phyloP scores from a whole-genome alignment of 2,329 filamentous ascomycete genomes.

The Phialocephala subalpina region DNA sequence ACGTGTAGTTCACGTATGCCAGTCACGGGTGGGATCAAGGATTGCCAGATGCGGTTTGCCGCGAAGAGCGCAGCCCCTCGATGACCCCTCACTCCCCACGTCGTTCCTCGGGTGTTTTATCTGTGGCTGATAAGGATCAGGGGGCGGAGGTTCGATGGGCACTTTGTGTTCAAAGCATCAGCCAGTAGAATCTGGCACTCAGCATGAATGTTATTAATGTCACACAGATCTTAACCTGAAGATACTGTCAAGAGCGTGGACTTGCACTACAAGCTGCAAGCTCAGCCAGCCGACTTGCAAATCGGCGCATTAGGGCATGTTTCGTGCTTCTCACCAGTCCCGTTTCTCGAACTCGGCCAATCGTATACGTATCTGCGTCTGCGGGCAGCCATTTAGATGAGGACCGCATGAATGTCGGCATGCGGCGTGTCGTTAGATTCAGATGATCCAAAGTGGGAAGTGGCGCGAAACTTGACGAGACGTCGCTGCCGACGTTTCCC shows the following conservation, averaged over 20 bases:
- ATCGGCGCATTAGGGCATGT: slow-evolving; percentile 16
- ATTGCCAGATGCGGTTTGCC: background rate
- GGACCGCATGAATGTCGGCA: slow-evolving; percentile 39
- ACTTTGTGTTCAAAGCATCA: slow-evolving; percentile 10
- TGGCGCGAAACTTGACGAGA: background rate
- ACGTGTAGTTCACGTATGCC: background rate
- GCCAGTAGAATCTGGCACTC: background rate
- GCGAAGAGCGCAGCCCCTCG: background rate
- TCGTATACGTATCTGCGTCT: slow-evolving; percentile 27
- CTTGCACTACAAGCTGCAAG: too few species aligned
- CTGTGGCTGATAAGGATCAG: slow-evolving; percentile 2
- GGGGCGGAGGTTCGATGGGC: background rate
- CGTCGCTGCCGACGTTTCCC: background rate
- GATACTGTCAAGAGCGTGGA: slow-evolving; percentile 4
- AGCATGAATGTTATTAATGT: background rate
- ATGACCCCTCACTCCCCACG: slow-evolving; percentile 1
- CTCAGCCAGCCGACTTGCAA: slow-evolving; percentile 19
- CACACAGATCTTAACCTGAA: slow-evolving; percentile 6
- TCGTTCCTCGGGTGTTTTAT: slow-evolving; percentile 10
- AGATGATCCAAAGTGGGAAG: slow-evolving; percentile 8
- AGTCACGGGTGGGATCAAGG: background rate
- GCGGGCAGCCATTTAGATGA: slow-evolving; percentile 28
- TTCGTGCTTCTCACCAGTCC: slow-evolving; percentile 19
- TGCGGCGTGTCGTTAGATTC: slow-evolving; percentile 33
- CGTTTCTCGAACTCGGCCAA: slow-evolving; percentile 28